These are phyloP conservation scores for Smittium culicis DNA, from an alignment of 371 early-diverging fungal species.

Conservation along the genomic window DNA sequence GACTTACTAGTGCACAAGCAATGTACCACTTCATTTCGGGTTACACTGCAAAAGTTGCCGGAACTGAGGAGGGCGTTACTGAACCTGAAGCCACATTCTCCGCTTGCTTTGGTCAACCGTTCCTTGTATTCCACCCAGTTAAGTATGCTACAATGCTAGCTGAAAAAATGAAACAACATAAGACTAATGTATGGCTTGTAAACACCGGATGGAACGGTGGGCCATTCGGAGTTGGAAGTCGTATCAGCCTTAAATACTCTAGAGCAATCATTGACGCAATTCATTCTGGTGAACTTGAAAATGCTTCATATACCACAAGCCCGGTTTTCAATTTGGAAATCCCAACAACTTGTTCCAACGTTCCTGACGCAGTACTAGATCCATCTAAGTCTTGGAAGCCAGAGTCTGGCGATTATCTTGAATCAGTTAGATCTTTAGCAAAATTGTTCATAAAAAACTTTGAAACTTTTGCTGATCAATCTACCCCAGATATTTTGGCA, in stretches of 20 bases:
- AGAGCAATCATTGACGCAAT: constrained; percentile 94
- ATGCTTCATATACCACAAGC: constrained; percentile 63
- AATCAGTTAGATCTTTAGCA: constrained; percentile 62
- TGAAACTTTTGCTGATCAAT: constrained; percentile 65
- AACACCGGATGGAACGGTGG: constrained; percentile 98
- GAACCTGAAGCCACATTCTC: constrained; percentile 92
- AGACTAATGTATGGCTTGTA: constrained; percentile 88
- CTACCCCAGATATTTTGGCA: constrained; percentile 58
- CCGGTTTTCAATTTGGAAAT: constrained; percentile 76
- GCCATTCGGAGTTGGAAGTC: constrained; percentile 73
- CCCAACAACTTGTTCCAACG: constrained; percentile 57
- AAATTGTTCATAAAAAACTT: constrained; percentile 81
- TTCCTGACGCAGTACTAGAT: constrained; percentile 75
- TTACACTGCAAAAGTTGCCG: constrained; percentile 86
- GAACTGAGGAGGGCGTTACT: constrained; percentile 91
- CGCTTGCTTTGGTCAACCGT: constrained; percentile 91
- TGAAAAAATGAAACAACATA: constrained; percentile 78
- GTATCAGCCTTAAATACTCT: constrained; percentile 89
- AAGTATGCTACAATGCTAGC: constrained; percentile 95
- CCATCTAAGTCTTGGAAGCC: constrained; percentile 78
- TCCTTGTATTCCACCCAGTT: constrained; percentile 92
- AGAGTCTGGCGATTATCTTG: constrained; percentile 41
- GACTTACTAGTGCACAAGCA: constrained; percentile 77
- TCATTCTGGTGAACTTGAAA: constrained; percentile 76
- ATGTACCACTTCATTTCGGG: constrained; percentile 96